Evolutionary conservation across 768 basidiomycete species (phyloP), one percentile per base, ranked within the genome.

Genomic region (Lactarius sp.): DNA sequence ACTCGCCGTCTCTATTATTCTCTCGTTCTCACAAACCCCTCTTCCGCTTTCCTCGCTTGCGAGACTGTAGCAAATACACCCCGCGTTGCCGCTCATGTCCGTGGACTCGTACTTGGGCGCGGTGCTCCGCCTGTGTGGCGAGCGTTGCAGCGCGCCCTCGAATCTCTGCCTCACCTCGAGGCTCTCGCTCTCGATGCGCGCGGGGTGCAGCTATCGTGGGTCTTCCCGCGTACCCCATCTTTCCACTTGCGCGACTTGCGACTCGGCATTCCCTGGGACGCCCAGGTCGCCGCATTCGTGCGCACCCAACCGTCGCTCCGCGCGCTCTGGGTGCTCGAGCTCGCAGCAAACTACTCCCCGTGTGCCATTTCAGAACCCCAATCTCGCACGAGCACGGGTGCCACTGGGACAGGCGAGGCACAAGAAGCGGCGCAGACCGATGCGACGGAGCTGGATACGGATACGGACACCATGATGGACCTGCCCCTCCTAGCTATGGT

Each of bases 221-320:
- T 85, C 20, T 70, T 85, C 66, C 73, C 76, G 51, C 70, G 73
- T 2, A 66, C 75, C 2, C 70, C 75, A 53, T 74, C 16, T 6
- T 85, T 84, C 73, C 78, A 78, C 59, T 77, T 85, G 27, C 73
- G 70, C 52, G 82, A 85, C 51, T 77, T 79, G 4, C 77, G 74
- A 31, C 69, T 85, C n/a, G 74, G 76, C 51, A 75, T 84, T 54
- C 66, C 72, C 6, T 86, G 84, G 83, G 81, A 83, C 66, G 50
- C 63, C 0, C 70, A 78, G 52, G 59, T 81, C 9, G 77, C 79
- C 58, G 72, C 73, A 16, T 87, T 86, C 71, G 73, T 86, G 34
- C 73, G 79, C 59, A 71, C 70, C 55, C 83, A 85, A 69, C 71
- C 69, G 13, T 73, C 76, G 36, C 73, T 86, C 42, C 75, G 70